These are phyloP conservation scores for Ulmus americana DNA, from an alignment of 331 rosid species.

Conservation along the genomic window DNA sequence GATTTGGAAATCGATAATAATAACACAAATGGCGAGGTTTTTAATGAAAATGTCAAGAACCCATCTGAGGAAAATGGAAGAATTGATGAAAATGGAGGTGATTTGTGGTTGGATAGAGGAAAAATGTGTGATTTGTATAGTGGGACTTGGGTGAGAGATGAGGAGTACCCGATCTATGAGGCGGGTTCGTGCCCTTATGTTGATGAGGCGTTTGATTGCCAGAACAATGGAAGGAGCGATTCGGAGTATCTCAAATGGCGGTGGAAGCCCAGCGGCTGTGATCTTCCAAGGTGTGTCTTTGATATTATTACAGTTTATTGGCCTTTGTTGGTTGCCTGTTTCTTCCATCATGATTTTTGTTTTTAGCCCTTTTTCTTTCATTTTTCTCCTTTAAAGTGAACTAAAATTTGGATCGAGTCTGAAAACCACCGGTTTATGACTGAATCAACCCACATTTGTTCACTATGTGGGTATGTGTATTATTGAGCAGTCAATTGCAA, in stretches of 20 bases:
- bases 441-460: too few relatives aligned
- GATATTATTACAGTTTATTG: neutral
- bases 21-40: constrained; percentile 4
- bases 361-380: too few relatives aligned
- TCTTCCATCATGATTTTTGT: too few relatives aligned
- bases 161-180: constrained; percentile 51
- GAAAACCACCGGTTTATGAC: too few relatives aligned
- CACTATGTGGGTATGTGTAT: too few relatives aligned
- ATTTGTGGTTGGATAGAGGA: constrained; percentile 9
- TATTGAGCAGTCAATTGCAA: too few relatives aligned
- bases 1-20: neutral
- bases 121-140: constrained; percentile 54
- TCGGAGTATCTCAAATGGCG: constrained; percentile 64
- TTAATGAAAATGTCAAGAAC: neutral
- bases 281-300: constrained; percentile 63
- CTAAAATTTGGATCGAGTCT: too few relatives aligned
- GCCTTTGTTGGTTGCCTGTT: too few relatives aligned
- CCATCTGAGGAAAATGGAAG: constrained; percentile 3
- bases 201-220: constrained; percentile 78
- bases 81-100: constrained; percentile 20
- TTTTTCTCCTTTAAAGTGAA: too few relatives aligned
- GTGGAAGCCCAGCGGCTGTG: constrained; percentile 75
- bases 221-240: constrained; percentile 58
- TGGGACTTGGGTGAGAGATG: constrained; percentile 76
- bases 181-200: constrained; percentile 75